Base-by-base conservation (phyloP, 176 grass and related monocot genomes). In the Metroxylon sagu region DNA sequence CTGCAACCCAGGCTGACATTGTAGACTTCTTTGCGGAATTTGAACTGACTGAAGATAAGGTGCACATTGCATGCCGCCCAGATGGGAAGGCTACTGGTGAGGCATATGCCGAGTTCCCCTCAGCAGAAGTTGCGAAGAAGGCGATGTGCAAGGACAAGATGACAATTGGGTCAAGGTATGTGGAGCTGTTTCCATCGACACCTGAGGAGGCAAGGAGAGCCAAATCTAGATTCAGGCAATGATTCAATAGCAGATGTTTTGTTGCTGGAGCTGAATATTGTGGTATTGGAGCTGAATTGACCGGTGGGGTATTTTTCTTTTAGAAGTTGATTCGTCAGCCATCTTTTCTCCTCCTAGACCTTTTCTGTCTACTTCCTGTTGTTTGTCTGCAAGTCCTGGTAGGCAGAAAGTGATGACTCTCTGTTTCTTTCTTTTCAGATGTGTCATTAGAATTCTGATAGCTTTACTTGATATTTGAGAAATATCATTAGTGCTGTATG, bases 131-230 rank as follows among this genome's bases (percentile, higher is more conserved):
- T 19, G 86, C 91, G 0, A 96, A 90, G 75, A 86, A 85, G 1
- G 91, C 86, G 7, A 96, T 96, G 86, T 74, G 86, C 67, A 85
- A 89, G 69, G 91, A 96, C 51, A 90, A 96, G 80, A 96, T 90
- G 91, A 96, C 80, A 14, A 96, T 96, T 16, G 83, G 91, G 31
- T 82, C 82, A 1, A 85, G 91, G 75, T 90, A 96, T 0, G 83
- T 96, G 53, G 86, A 96, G 72, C 76, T 96, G 78, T 96, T 96
- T 57, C 86, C 92, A 0, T 90, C 86, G 0, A 88, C 77, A 8
- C 65, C 61, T 1, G 91, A 90, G 59, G 91, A 96, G 72, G 86
- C 65, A 0, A 79, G 66, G 64, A 83, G 86, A 56, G 78, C 66
- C 0, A 82, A 85, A 66, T 65, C 79, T 25, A 81, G 90, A 27